Conservation (phyloP, 2,329 filamentous ascomycete species). For the Spiromastix sp. region DNA sequence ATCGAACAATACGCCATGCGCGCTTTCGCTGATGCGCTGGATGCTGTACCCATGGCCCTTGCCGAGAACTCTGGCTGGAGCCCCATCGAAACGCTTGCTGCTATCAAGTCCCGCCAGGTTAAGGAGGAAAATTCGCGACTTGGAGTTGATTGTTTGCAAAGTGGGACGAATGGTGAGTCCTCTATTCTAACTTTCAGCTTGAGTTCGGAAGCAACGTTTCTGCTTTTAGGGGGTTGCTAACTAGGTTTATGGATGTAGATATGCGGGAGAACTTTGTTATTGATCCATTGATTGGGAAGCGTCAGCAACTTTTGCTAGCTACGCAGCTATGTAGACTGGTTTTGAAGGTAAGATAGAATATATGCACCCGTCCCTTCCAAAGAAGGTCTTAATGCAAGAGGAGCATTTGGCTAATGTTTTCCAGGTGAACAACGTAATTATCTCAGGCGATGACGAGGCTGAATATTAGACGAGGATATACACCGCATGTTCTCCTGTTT, state of each 20-base stretch:
- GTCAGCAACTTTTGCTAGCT: constrained; percentile 89
- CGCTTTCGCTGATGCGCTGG: constrained; percentile 89
- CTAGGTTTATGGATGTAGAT: constrained; percentile 46
- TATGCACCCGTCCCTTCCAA: background rate
- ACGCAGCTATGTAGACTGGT: constrained; percentile 98
- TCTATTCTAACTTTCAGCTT: constrained; percentile 1
- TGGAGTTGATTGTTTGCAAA: constrained; percentile 96
- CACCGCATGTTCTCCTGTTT: background rate
- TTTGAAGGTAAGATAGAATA: constrained; percentile 55
- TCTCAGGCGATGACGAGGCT: constrained; percentile 75
- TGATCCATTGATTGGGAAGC: constrained; percentile 95
- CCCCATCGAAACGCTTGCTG: constrained; percentile 88
- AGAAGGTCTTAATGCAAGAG: no score
- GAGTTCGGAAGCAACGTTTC: no score
- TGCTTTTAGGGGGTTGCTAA: no score
- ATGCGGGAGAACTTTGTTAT: constrained; percentile 99
- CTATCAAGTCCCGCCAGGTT: constrained; percentile 92
- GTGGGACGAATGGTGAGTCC: constrained; percentile 66
- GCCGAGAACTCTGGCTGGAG: constrained; percentile 95
- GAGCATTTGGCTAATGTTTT: no score
- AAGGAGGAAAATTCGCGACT: constrained; percentile 71
- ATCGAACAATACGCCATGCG: constrained; percentile 99
- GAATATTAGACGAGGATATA: constrained; percentile 59
- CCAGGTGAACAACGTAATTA: constrained; percentile 82
- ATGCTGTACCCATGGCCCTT: constrained; percentile 86